A percentile compares a stretch with the other conserved stretches of the same genome.
These are phyloP conservation scores for Aspergillus sp. DNA, from an alignment of 2,329 filamentous ascomycete genomes.

Conservation along the genomic window DNA sequence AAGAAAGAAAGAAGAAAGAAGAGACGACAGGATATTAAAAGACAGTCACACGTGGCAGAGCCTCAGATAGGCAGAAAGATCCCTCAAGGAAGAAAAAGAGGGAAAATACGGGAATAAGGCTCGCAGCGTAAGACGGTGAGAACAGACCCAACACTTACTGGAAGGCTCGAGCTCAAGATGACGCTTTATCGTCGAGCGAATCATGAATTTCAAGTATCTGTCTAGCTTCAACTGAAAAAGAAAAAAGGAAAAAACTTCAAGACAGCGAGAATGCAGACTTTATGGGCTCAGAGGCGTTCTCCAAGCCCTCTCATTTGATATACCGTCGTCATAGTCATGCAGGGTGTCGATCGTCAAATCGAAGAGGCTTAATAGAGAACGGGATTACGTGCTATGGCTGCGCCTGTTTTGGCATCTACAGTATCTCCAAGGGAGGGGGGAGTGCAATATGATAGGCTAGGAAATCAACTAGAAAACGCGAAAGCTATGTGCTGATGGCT, in stretches of 20 bases:
- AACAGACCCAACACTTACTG: no score
- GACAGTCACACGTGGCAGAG: no score
- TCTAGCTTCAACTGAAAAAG: slow-evolving; percentile 18
- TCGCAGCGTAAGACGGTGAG: background rate
- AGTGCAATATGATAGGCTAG: no score
- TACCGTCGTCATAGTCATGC: slow-evolving; percentile 39
- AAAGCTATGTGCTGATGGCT: background rate
- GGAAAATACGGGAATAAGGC: slow-evolving; percentile 6
- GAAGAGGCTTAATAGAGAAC: slow-evolving; percentile 31
- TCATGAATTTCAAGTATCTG: slow-evolving; percentile 5
- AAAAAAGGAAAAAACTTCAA: slow-evolving; percentile 19
- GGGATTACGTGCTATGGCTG: slow-evolving; percentile 20
- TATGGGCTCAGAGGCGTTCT: slow-evolving; percentile 31
- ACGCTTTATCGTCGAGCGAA: background rate
- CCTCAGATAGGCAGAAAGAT: no score
- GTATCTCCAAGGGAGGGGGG: background rate
- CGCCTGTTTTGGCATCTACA: background rate
- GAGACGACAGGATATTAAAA: no score
- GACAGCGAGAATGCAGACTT: slow-evolving; percentile 24
- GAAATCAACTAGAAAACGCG: no score
- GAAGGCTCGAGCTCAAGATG: slow-evolving; percentile 1
- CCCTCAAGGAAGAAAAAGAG: background rate
- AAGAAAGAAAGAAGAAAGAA: no score
- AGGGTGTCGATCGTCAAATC: slow-evolving; percentile 39
- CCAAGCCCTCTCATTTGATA: slow-evolving; percentile 42